phyloP scores from a whole-genome alignment of 164 flowering plant species.

The Sextonia rubra region DNA sequence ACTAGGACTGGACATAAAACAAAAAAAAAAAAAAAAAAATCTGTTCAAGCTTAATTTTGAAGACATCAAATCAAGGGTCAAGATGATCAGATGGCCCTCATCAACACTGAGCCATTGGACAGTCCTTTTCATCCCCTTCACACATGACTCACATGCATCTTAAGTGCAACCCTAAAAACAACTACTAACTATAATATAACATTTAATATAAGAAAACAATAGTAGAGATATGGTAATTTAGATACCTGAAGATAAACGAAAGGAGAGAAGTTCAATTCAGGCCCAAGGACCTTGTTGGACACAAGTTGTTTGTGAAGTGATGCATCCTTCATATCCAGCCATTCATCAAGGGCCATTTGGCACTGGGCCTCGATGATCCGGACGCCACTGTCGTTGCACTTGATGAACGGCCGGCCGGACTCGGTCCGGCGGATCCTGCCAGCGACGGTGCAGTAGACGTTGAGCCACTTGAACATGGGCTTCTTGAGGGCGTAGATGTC shows the following conservation, averaged over 20 bases:
- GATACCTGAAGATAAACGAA: constrained; percentile 61
- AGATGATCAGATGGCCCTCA: too few species aligned
- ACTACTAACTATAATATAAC: too few species aligned
- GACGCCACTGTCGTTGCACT: constrained; percentile 74
- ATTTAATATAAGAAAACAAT: too few species aligned
- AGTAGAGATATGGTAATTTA: background rate
- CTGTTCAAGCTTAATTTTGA: too few species aligned
- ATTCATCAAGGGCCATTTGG: constrained; percentile 38
- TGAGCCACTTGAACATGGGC: constrained; percentile 55
- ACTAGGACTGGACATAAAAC: too few species aligned
- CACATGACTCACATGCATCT: too few species aligned
- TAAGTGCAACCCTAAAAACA: too few species aligned
- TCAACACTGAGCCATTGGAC: too few species aligned
- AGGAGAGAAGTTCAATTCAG: constrained; percentile 58
- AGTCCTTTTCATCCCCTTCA: too few species aligned
- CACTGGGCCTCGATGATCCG: constrained; percentile 52
- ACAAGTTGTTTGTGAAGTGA: constrained; percentile 25
- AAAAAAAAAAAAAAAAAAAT: too few species aligned
- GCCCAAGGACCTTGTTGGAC: constrained; percentile 41
- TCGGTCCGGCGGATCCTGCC: constrained; percentile 60
- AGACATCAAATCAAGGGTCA: too few species aligned
- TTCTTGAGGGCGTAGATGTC: constrained; percentile 33
- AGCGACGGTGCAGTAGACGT: constrained; percentile 16
- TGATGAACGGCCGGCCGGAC: constrained; percentile 49
- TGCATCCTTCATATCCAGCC: constrained; percentile 23